phyloP scores from a whole-genome alignment of 805 yeast species.

The Yarrowia osloensis region DNA sequence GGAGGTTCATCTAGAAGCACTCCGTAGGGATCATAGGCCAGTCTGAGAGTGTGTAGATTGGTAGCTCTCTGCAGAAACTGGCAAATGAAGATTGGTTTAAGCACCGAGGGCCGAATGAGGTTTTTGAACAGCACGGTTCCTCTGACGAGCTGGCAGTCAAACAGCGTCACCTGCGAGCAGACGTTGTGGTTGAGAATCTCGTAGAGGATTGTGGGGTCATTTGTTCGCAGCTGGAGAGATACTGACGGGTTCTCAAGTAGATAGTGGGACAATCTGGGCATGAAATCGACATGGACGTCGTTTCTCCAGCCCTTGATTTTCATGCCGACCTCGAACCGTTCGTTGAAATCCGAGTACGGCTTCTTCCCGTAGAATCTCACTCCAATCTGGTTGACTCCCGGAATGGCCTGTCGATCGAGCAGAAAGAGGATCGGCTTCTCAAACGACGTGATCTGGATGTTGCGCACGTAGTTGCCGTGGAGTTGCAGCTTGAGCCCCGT shows the following conservation, averaged over 20 bases:
- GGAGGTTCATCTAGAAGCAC: slow-evolving; percentile 14
- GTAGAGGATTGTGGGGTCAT: slow-evolving; percentile 13
- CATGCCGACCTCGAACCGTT: slow-evolving; percentile 25
- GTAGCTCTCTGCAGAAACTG: slow-evolving; percentile 10
- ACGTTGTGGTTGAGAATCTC: background rate
- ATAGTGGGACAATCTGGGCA: slow-evolving; percentile 8
- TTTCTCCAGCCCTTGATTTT: slow-evolving; percentile 23
- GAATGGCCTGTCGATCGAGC: slow-evolving; percentile 8
- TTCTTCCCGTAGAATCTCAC: slow-evolving; percentile 24
- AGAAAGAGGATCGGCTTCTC: background rate
- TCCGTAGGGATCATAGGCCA: slow-evolving; percentile 22
- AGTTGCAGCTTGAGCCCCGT: slow-evolving; percentile 9
- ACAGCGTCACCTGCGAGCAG: background rate
- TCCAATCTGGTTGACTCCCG: slow-evolving; percentile 6
- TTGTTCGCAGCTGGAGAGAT: slow-evolving; percentile 18
- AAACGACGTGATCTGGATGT: slow-evolving; percentile 21
- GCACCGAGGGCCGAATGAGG: slow-evolving; percentile 10
- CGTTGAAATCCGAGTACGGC: slow-evolving; percentile 27
- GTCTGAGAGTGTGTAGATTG: background rate
- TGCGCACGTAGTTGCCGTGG: background rate
- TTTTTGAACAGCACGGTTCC: slow-evolving; percentile 17
- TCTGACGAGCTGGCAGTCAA: slow-evolving; percentile 23
- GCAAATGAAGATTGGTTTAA: slow-evolving; percentile 15
- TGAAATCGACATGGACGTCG: slow-evolving; percentile 25
- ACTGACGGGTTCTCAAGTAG: slow-evolving; percentile 5